Base-by-base conservation (phyloP, 371 early-diverging fungal species). In the Haplosporangium sp. region DNA sequence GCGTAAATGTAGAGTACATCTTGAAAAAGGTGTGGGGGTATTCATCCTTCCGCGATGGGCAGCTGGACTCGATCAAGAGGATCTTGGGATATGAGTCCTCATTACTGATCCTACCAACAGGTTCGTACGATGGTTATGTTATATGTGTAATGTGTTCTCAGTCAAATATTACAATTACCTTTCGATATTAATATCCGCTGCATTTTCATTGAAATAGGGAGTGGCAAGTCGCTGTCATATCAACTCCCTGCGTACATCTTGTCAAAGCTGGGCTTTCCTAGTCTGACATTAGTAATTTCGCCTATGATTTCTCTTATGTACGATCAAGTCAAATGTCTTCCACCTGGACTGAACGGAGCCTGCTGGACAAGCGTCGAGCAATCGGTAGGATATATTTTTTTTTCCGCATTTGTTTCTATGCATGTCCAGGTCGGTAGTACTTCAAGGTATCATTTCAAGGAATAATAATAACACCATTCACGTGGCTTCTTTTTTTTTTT, bases 271-370 rank as follows among this genome's bases (percentile, higher is more conserved):
- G 73, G 85, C 0, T 55, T 65, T n/a, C 64, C 73, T 0, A 64
- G 73, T 12, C 54, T 93, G 45, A 90, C 91, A 12, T 68, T 94
- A 46, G 93, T 95, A 13, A 83, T 95, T 13, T 90, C 91, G n/a
- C 96, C 96, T 6, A 86, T 92, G 62, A 85, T 95, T 40, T 88
- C 93, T 6, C 86, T 95, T 14, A 94, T 95, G 85, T 86, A 92
- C 38, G 96, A 95, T 73, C 95, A 95, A 83, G 82, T 95, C 45
- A 84, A 85, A 23, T 86, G 86, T 66, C 69, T 95, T 37, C 89
- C 91, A 0, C 70, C 82, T 11, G 86, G 85, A 2, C 83, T 96
- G 18, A 70, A 77, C 21, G 94, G 92, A 1, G 83, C 87, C 4
- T 87, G 89, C 47, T 81, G 93, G 69, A 83, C 72, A 12, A 86